Evolutionary conservation across 2,329 filamentous ascomycete species (phyloP), one percentile per base, ranked within the genome.

Genomic region (Thyridium curvatum): DNA sequence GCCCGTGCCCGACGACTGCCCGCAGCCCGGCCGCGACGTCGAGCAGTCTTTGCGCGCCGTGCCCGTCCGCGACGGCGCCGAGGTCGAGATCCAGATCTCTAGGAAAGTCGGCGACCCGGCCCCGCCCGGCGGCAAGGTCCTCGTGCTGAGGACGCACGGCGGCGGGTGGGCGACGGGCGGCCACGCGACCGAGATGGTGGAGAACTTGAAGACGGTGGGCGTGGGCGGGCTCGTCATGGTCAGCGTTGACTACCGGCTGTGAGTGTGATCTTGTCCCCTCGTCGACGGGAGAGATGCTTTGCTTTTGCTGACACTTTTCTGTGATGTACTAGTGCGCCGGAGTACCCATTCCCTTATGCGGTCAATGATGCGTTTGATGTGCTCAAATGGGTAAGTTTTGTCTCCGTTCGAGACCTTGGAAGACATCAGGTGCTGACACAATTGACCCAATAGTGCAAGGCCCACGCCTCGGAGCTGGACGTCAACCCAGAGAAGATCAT

Each of bases 291-390:
- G 9, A 32, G 29, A 29, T 6, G 2, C 3, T 8, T 12, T 7
- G 13, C n/a, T n/a, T n/a, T 12, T 18, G 15, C 34, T 33, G 18
- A 26, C 10, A 26, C 41, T 56, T n/a, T 54, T n/a, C n/a, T n/a
- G n/a, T 32, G 18, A 32, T 2, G 9, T 61, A 56, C n/a, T 40
- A 73, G 71, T 46, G 71, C 71, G 1, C 71, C 71, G 4, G 69
- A 74, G 44, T 66, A 64, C 41, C 66, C 66, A 0, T 74, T 70
- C 37, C 71, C 71, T 0, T 65, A 63, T 37, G 66, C 66, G 1
- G 41, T 72, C 5, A 64, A 74, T 39, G 71, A 75, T 49, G 67
- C 66, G 36, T 71, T 69, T 38, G 71, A 74, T 44, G 69, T 66
- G 4, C 64, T 64, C 14, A 47, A 56, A 52, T 65, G 61, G 61